Conservation (phyloP, 1,284 basidiomycete species). For the Anthracocystis walkeri region DNA sequence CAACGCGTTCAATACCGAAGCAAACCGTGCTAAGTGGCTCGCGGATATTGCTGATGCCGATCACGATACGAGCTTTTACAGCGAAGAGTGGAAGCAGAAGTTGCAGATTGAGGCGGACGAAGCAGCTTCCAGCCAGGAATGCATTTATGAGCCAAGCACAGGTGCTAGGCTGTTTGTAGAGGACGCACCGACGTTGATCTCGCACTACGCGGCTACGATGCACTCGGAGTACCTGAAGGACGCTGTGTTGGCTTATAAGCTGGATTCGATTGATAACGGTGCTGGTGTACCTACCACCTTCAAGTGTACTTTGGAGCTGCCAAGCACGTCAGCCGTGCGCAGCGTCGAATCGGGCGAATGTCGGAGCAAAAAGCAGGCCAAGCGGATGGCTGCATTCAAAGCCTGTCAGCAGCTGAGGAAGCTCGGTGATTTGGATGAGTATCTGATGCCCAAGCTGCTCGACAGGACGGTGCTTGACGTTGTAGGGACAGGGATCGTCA, state of each 20-base stretch:
- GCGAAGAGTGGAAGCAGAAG: conserved; percentile 31
- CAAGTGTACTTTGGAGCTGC: conserved; percentile 29
- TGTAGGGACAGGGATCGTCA: neutral
- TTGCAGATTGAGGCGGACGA: conserved; percentile 26
- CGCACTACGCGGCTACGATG: conserved; percentile 44
- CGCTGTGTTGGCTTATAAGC: conserved; percentile 27
- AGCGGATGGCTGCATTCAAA: conserved; percentile 46
- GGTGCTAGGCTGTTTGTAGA: conserved; percentile 46
- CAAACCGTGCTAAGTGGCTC: conserved; percentile 39
- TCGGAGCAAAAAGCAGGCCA: conserved; percentile 44
- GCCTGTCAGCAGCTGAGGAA: conserved; percentile 41
- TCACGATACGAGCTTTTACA: conserved; percentile 12
- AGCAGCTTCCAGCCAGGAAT: conserved; percentile 3
- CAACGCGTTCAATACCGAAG: conserved; percentile 34
- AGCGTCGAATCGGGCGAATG: conserved; percentile 27
- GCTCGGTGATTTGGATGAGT: conserved; percentile 50
- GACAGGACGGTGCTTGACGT: neutral
- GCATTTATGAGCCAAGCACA: conserved; percentile 29
- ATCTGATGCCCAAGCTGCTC: conserved; percentile 39
- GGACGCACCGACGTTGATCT: conserved; percentile 42
- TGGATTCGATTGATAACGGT: conserved; percentile 12
- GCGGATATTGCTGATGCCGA: conserved; percentile 19
- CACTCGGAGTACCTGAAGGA: conserved; percentile 33
- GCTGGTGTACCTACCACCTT: conserved; percentile 5
- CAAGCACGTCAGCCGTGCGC: conserved; percentile 34